These are phyloP conservation scores for Madurella fahalii DNA, from an alignment of 2,329 filamentous ascomycete genomes.

Conservation along the genomic window DNA sequence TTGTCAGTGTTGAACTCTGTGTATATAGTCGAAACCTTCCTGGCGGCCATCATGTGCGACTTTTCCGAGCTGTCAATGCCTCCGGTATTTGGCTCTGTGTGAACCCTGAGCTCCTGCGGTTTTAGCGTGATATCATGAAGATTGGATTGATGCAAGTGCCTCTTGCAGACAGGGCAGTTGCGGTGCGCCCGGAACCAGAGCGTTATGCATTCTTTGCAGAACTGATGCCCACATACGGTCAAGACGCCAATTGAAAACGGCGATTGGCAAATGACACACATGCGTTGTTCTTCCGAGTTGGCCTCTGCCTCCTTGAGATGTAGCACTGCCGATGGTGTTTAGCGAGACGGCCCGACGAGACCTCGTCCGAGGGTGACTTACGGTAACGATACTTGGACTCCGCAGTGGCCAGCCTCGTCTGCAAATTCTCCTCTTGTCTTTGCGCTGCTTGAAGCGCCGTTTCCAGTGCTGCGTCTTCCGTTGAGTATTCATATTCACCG, in stretches of 20 bases:
- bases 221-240: conserved; percentile 87
- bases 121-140: conserved; percentile 85
- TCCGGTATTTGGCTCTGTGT: conserved; percentile 35
- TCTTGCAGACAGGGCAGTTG: conserved; percentile 84
- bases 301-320: conserved; percentile 55
- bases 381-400: conserved; percentile 73
- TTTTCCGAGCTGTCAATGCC: conserved; percentile 3
- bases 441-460: conserved; percentile 40
- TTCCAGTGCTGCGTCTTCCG: conserved; percentile 51
- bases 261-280: conserved; percentile 83
- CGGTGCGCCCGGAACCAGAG: conserved; percentile 71
- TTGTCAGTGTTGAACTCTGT: conserved; percentile 67
- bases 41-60: conserved; percentile 14
- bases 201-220: conserved; percentile 82
- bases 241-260: conserved; percentile 73
- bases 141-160: conserved; percentile 58
- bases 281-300: conserved; percentile 59
- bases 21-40: conserved; percentile 60
- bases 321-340: conserved; percentile 38
- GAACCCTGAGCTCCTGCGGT: conserved; percentile 66
- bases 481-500: conserved; percentile 63
- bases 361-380: conserved; percentile 32
- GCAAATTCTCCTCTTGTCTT: conserved; percentile 47
- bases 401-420: conserved; percentile 55
- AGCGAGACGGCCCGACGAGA: not conserved